phyloP scores from a whole-genome alignment of 257 asterid species.

The Solanum arcanum region DNA sequence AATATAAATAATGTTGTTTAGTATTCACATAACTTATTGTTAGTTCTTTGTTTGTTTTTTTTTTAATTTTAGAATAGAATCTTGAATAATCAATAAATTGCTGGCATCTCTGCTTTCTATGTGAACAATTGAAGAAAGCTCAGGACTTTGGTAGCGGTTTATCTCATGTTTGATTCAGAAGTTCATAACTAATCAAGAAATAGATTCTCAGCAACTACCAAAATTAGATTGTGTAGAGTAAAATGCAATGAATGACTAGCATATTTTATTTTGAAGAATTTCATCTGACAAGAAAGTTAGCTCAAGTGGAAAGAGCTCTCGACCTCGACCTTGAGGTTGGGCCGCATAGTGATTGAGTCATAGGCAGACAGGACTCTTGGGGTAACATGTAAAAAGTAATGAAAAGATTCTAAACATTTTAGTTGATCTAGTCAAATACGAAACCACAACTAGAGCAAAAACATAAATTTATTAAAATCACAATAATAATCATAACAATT shows the following conservation, averaged over 20 bases:
- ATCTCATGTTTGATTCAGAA: neutral
- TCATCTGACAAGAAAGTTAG: neutral
- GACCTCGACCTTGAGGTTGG: neutral
- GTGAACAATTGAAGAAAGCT: neutral
- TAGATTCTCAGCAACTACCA: neutral
- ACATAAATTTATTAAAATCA: neutral
- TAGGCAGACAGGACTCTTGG: neutral
- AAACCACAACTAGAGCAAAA: neutral
- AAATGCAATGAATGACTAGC: too few relatives aligned
- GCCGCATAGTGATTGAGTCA: too few relatives aligned
- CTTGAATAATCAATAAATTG: too few relatives aligned
- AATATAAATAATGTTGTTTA: too few relatives aligned
- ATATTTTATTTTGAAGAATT: neutral
- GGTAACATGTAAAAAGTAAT: neutral
- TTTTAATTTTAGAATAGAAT: too few relatives aligned
- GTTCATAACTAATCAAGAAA: neutral
- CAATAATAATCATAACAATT: neutral
- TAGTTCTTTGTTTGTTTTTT: too few relatives aligned
- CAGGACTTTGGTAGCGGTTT: neutral
- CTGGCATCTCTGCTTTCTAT: too few relatives aligned
- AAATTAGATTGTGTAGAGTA: too few relatives aligned
- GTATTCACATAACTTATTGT: too few relatives aligned
- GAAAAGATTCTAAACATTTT: neutral
- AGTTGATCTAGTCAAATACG: neutral
- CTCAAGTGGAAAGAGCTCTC: neutral